Evolutionary conservation across 192 early-diverging fungal species (phyloP).

Genomic region (Coemansia sp.): DNA sequence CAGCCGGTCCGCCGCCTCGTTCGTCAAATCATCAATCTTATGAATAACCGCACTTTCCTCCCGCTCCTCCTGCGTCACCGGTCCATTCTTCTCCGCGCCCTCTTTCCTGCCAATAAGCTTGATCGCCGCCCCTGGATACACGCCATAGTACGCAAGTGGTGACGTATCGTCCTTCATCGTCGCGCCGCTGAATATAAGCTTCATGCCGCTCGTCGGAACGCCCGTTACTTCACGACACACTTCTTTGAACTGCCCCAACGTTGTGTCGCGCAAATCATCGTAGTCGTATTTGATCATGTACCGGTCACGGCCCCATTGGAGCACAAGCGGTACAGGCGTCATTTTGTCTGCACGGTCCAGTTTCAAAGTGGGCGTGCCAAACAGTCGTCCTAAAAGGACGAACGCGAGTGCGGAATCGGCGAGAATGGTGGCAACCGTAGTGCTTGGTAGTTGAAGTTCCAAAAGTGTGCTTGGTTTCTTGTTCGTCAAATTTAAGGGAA

Average conservation of each 20-base stretch:
- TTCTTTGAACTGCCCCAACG: constrained; percentile 71
- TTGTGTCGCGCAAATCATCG: constrained; percentile 53
- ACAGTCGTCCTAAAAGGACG: constrained; percentile 43
- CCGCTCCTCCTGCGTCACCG: constrained; percentile 44
- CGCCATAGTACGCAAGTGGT: constrained; percentile 65
- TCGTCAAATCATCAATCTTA: constrained; percentile 48
- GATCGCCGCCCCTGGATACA: constrained; percentile 70
- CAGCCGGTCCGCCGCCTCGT: constrained; percentile 41
- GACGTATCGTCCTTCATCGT: constrained; percentile 74
- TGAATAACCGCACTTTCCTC: constrained; percentile 49
- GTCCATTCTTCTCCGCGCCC: constrained; percentile 27
- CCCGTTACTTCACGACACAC: constrained; percentile 69
- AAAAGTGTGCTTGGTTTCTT: background rate
- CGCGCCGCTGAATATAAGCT: constrained; percentile 68
- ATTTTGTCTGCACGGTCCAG: constrained; percentile 28
- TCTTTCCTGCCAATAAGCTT: constrained; percentile 65
- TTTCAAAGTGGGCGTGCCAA: background rate
- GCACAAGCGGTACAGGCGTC: constrained; percentile 46
- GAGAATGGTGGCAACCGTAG: constrained; percentile 23
- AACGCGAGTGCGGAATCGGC: constrained; percentile 21
- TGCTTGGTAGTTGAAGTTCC: background rate
- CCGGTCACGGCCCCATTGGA: constrained; percentile 52
- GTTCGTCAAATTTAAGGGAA: background rate
- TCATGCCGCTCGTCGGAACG: constrained; percentile 74
- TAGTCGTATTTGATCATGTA: constrained; percentile 52